Evolutionary conservation across 345 rosid genomes (phyloP), one percentile per base, ranked within the genome.

Genomic region (Arabidopsis arenosa): DNA sequence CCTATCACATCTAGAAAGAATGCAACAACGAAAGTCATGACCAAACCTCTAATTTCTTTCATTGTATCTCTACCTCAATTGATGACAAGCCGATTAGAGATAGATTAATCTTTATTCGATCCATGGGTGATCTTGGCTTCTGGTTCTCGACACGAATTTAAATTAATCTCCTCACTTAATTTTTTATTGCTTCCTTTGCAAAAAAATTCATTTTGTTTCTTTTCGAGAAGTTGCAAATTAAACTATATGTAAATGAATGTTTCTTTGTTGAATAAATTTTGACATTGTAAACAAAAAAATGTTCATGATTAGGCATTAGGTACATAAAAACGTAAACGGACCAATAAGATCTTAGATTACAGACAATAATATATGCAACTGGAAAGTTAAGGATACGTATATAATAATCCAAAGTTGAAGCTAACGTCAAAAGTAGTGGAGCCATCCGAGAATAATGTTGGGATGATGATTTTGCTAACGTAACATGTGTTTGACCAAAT

Each of bases 401-500:
- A 26, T 39, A 56, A 14, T 56, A 56, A 32, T 62, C 44, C 5
- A 44, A 76, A 68, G 75, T 76, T 44, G 58, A 53, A 61, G 69
- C 36, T 76, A 69, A 62, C 75, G 70, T 68, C 41, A 66, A 75
- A 60, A 67, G 37, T 23, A 67, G 37, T 23, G 57, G 70, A 76
- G 75, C 71, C 44, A 76, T 63, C 70, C 70, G 35, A 69, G 58
- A 70, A 53, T 33, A 69, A 35, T 76, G 70, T 69, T 44, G 33
- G 59, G 68, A 75, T 33, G 28, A 65, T 45, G 28, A 65, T 45
- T 61, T 57, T 45, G 68, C 45, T 26, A 75, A 67, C 68, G 68
- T 59, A 39, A 66, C 36, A 44, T 66, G 53, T 67, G 64, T 61
- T 76, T 76, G 80, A 76, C 80, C 80, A 69, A 71, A 47, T 48